phyloP scores from a whole-genome alignment of 768 basidiomycete species.

The Grammothele lineata region DNA sequence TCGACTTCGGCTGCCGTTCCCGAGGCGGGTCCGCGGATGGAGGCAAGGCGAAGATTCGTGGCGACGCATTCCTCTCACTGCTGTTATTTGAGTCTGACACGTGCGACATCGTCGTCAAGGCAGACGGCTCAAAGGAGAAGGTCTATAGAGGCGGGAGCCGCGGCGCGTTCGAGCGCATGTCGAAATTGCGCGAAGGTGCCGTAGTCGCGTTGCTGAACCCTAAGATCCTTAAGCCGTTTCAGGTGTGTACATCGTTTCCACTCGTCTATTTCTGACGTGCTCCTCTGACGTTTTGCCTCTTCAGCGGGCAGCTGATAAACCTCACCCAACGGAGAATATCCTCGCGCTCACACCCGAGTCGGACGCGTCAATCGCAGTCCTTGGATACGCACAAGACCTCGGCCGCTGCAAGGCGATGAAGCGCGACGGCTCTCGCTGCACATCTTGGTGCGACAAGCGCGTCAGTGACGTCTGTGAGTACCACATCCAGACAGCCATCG shows the following conservation, averaged over 20 bases:
- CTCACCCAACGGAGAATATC: slow-evolving; percentile 77
- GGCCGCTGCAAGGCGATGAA: slow-evolving; percentile 78
- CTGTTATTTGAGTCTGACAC: slow-evolving; percentile 87
- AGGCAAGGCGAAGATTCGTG: slow-evolving; percentile 57
- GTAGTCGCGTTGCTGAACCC: slow-evolving; percentile 91
- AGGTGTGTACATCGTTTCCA: slow-evolving; percentile 41
- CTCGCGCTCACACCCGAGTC: slow-evolving; percentile 86
- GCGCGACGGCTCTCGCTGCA: slow-evolving; percentile 77
- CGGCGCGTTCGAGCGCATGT: slow-evolving; percentile 87
- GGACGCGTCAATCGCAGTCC: slow-evolving; percentile 71
- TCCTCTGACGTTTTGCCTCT: background rate
- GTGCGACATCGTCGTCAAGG: slow-evolving; percentile 50
- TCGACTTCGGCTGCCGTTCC: slow-evolving; percentile 74
- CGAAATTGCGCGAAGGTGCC: slow-evolving; percentile 83
- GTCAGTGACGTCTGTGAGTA: slow-evolving; percentile 87
- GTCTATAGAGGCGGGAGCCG: slow-evolving; percentile 85
- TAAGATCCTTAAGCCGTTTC: slow-evolving; percentile 78
- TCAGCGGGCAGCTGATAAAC: slow-evolving; percentile 48
- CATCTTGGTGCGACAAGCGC: slow-evolving; percentile 89
- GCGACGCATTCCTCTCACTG: slow-evolving; percentile 80
- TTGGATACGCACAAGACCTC: slow-evolving; percentile 85
- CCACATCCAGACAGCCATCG: slow-evolving; percentile 80
- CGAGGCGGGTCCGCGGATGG: slow-evolving; percentile 47
- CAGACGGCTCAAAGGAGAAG: slow-evolving; percentile 52
- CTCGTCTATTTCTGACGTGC: background rate